These are phyloP conservation scores for Amesomyces nigricolor DNA, from an alignment of 2,329 filamentous ascomycete genomes.

Conservation along the genomic window DNA sequence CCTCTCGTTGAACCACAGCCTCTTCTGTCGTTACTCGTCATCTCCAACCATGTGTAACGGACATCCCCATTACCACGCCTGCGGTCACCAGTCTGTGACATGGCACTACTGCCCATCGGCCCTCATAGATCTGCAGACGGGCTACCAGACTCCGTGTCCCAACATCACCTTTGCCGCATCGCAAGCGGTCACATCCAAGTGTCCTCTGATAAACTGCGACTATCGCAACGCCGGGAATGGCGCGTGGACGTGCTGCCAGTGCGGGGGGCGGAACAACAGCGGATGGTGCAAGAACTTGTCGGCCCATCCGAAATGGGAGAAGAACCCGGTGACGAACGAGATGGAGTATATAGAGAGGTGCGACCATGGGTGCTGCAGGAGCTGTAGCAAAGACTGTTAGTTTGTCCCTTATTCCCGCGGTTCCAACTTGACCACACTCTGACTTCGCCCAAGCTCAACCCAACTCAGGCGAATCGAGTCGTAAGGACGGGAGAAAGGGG, in stretches of 20 bases:
- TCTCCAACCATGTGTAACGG: constrained; percentile 46
- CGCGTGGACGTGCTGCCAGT: constrained; percentile 51
- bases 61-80: constrained; percentile 48
- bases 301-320: constrained; percentile 29
- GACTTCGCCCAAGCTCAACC: constrained; percentile 3
- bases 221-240: constrained; percentile 45
- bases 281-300: constrained; percentile 46
- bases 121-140: constrained; percentile 44
- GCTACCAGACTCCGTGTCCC: constrained; percentile 45
- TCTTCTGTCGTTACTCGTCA: constrained; percentile 2
- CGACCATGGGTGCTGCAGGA: constrained; percentile 48
- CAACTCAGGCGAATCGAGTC: background rate
- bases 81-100: constrained; percentile 49
- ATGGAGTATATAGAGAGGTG: constrained; percentile 40
- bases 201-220: constrained; percentile 47
- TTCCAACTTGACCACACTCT: constrained; percentile 11
- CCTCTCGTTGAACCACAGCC: background rate
- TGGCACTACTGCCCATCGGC: constrained; percentile 50
- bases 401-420: background rate
- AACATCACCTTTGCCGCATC: constrained; percentile 44
- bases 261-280: constrained; percentile 45
- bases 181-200: constrained; percentile 40
- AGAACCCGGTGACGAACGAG: constrained; percentile 31
- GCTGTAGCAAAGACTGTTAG: constrained; percentile 43
- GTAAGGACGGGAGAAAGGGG: constrained; percentile 10